Percentiles rank a stretch among this genome's conserved stretches.
phyloP scores from a whole-genome alignment of 1,139 yeast genomes.

The Pichia sp. region DNA sequence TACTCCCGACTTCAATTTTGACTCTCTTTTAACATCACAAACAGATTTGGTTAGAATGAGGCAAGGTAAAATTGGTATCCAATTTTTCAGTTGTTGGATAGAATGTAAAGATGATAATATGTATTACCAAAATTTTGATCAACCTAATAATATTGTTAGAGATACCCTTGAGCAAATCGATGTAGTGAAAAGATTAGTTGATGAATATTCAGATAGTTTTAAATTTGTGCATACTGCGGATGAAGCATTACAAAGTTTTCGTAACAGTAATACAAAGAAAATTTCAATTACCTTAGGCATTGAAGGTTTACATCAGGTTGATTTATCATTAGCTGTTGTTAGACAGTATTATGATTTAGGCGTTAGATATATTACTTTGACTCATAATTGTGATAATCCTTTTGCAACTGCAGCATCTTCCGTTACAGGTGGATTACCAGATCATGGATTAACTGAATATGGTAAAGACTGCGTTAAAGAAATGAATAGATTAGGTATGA shows the following conservation, averaged over 20 bases:
- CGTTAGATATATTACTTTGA: constrained; percentile 45
- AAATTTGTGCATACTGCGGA: constrained; percentile 35
- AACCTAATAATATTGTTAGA: constrained; percentile 37
- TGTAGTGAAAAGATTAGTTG: constrained; percentile 39
- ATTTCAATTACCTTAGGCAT: constrained; percentile 45
- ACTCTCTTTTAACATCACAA: constrained; percentile 33
- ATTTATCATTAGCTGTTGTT: constrained; percentile 42
- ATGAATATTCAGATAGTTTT: constrained; percentile 35
- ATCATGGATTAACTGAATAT: constrained; percentile 38
- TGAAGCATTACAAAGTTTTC: constrained; percentile 35
- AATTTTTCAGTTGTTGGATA: constrained; percentile 42
- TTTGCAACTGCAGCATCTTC: constrained; percentile 50
- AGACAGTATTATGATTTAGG: constrained; percentile 44
- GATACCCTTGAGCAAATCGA: constrained; percentile 51
- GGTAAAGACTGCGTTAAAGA: constrained; percentile 39
- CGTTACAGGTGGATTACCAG: constrained; percentile 38
- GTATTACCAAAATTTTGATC: constrained; percentile 37
- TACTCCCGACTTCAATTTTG: constrained; percentile 32
- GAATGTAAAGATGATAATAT: constrained; percentile 38
- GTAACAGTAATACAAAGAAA: constrained; percentile 26
- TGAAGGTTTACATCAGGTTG: constrained; percentile 49
- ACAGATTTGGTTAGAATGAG: constrained; percentile 37
- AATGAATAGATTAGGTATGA: constrained; percentile 49
- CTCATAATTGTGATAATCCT: constrained; percentile 52
- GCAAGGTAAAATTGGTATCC: constrained; percentile 39